phyloP scores from a whole-genome alignment of 73 alveolate genomes.

The Paramecium pentaurelia region DNA sequence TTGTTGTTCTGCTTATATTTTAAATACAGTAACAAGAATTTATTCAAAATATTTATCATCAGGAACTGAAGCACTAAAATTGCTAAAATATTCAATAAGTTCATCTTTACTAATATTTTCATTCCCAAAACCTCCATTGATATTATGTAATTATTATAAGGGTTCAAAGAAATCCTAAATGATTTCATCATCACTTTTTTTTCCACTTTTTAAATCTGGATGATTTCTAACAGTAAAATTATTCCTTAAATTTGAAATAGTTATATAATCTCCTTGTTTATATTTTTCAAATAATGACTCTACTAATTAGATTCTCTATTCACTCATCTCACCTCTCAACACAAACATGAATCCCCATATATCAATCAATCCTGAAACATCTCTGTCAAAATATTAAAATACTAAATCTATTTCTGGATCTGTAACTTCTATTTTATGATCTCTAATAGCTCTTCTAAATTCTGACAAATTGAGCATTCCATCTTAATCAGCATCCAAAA shows the following conservation, averaged over 20 bases:
- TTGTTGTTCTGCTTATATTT: background rate
- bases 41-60: slow-evolving; percentile 59
- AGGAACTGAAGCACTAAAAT: slow-evolving; percentile 45
- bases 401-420: slow-evolving; percentile 78
- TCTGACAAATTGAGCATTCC: slow-evolving; percentile 66
- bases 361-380: slow-evolving; percentile 71
- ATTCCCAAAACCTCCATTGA: slow-evolving; percentile 48
- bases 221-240: slow-evolving; percentile 82
- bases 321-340: slow-evolving; percentile 68
- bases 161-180: slow-evolving; percentile 57
- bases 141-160: slow-evolving; percentile 49
- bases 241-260: slow-evolving; percentile 81
- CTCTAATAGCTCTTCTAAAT: slow-evolving; percentile 71
- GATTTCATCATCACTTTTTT: slow-evolving; percentile 81
- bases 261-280: slow-evolving; percentile 77
- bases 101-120: slow-evolving; percentile 45
- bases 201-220: slow-evolving; percentile 84
- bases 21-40: background rate
- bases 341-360: slow-evolving; percentile 68
- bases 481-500: slow-evolving; percentile 82
- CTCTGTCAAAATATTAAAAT: slow-evolving; percentile 83
- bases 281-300: slow-evolving; percentile 70
- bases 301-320: slow-evolving; percentile 57
- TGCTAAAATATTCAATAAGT: slow-evolving; percentile 50
- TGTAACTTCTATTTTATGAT: slow-evolving; percentile 73